These are phyloP conservation scores for Gryganskiella cystojenkinii DNA, from an alignment of 192 early-diverging fungal species.

Conservation along the genomic window DNA sequence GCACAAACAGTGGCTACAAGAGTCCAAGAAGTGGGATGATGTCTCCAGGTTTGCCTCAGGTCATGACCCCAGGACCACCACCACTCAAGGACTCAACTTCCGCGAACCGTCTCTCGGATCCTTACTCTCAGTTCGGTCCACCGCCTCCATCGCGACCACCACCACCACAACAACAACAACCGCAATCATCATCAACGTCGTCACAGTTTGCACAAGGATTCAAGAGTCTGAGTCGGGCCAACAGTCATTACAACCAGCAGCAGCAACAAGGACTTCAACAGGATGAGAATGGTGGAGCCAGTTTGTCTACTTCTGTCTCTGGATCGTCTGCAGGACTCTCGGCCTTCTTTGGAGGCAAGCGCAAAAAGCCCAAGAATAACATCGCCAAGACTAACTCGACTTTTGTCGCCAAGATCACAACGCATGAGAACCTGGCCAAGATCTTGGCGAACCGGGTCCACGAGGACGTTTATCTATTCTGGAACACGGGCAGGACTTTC, in stretches of 20 bases:
- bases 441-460: conserved; percentile 64
- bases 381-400: conserved; percentile 81
- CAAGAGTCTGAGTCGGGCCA: conserved; percentile 27
- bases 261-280: conserved; percentile 22
- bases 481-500: conserved; percentile 78
- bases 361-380: conserved; percentile 68
- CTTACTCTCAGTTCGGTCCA: conserved; percentile 36
- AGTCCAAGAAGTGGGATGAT: conserved; percentile 20
- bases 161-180: conserved; percentile 10
- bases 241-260: conserved; percentile 22
- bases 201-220: not conserved
- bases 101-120: conserved; percentile 24
- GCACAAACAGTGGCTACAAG: conserved; percentile 5
- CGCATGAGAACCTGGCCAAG: conserved; percentile 76
- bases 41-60: conserved; percentile 23
- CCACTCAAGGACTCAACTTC: conserved; percentile 35
- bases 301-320: conserved; percentile 5
- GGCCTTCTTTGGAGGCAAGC: conserved; percentile 45
- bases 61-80: conserved; percentile 18
- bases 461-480: conserved; percentile 78
- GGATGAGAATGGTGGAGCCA: conserved; percentile 20
- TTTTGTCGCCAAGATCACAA: conserved; percentile 76
- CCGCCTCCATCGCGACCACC: conserved; percentile 30
- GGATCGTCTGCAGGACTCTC: conserved; percentile 37
- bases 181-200: too few relatives aligned